These are phyloP conservation scores for Dimocarpus longan DNA, from an alignment of 345 rosid species.

Conservation along the genomic window DNA sequence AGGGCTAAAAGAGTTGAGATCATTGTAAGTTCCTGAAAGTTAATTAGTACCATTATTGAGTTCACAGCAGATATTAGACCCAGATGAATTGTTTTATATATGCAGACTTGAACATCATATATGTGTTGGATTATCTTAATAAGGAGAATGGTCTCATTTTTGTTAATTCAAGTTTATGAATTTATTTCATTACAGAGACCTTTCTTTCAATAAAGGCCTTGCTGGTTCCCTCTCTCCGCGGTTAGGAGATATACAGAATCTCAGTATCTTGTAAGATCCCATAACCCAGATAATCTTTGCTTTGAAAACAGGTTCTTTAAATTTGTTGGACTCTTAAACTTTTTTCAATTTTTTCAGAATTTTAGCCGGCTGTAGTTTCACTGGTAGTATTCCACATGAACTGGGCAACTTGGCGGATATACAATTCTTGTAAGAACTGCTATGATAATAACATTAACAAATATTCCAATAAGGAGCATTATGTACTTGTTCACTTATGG, in stretches of 20 bases:
- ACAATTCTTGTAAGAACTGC: slow-evolving; percentile 75
- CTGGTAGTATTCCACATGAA: slow-evolving; percentile 79
- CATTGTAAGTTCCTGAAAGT: slow-evolving; percentile 59
- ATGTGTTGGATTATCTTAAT: neutral
- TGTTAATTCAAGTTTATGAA: neutral
- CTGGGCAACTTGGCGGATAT: slow-evolving; percentile 77
- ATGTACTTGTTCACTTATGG: neutral
- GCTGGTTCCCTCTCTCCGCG: slow-evolving; percentile 69
- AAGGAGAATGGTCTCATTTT: too few species aligned
- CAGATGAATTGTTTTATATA: neutral
- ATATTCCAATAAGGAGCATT: neutral
- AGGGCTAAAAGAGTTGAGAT: slow-evolving; percentile 70
- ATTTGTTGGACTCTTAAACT: neutral
- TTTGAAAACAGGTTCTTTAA: neutral
- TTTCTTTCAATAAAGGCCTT: slow-evolving; percentile 77
- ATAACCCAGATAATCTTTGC: neutral
- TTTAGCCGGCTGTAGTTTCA: slow-evolving; percentile 85
- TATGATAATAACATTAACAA: neutral
- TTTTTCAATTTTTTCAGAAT: slow-evolving; percentile 52
- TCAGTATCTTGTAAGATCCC: slow-evolving; percentile 70
- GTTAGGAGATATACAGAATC: slow-evolving; percentile 73
- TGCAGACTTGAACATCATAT: neutral
- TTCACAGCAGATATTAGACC: neutral
- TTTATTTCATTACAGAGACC: slow-evolving; percentile 59
- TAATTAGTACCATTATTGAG: neutral